Evolutionary conservation across 2,329 filamentous ascomycete genomes (phyloP), one percentile per base, ranked within the genome.

Genomic region (Fusarium irregulare): DNA sequence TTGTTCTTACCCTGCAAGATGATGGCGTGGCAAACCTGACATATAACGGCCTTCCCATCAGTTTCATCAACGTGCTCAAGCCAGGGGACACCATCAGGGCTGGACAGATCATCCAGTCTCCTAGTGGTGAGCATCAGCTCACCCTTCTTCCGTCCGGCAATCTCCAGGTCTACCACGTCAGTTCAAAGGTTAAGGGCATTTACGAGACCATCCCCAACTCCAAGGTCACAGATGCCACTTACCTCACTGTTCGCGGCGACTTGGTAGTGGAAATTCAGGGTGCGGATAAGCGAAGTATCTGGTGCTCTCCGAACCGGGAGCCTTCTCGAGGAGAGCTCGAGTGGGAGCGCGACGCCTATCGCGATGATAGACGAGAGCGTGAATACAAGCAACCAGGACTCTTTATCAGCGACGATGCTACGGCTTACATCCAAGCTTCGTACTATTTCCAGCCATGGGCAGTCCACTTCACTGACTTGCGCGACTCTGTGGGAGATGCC

Each of bases 221-320:
- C 34, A 37, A 37, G 10, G 1, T 37, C 18, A 37, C 34, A 11
- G 18, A 37, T 7, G 34, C 34, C 1, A 37, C 34, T 37, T 37
- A 37, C 4, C 0, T 37, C 0, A 37, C 34, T n/a, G 34, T 37
- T 37, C 18, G 10, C 0, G 34, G 1, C 0, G 34, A 37, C 10
- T n/a, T 37, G 34, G 10, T n/a, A 0, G 2, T 37, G 1, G 18
- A 37, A 1, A 37, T 37, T 0, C 34, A n/a, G 0, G 34, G 34
- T 2, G 34, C 10, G 1, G 34, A 37, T 37, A 37, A 37, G 18
- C 34, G 34, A 12, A 37, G 34, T n/a, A 37, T 37, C 10, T 37
- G 34, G 18, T 1, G 18, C 34, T 37, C 34, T 4, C 34, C 34
- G 1, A n/a, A 2, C 0, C 18, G 4, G 10, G 10, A 37, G 34